Conservation (phyloP, 2,329 filamentous ascomycete species). For the Dothideomycetes sp. region DNA sequence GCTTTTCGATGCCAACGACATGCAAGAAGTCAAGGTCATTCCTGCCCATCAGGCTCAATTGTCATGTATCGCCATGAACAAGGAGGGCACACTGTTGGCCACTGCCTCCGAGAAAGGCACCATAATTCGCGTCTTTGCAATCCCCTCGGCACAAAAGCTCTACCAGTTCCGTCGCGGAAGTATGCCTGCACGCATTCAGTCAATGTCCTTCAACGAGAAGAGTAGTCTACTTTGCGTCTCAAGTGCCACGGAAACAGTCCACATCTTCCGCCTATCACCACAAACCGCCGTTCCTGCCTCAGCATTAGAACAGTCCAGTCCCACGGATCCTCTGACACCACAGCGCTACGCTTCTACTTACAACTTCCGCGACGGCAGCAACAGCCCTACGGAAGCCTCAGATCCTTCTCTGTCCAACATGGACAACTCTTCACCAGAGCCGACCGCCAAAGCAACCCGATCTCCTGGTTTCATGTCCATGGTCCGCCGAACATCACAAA, state of each 20-base stretch:
- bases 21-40: conserved; percentile 90
- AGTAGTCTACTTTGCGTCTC: conserved; percentile 92
- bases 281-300: conserved; percentile 6
- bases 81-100: conserved; percentile 80
- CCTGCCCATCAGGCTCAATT: conserved; percentile 89
- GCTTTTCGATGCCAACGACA: conserved; percentile 79
- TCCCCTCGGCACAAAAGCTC: conserved; percentile 83
- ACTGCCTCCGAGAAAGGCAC: conserved; percentile 97
- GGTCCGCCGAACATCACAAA: conserved; percentile 87
- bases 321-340: conserved; percentile 3
- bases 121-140: conserved; percentile 89
- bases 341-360: background rate
- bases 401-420: conserved; percentile 32
- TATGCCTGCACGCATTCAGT: conserved; percentile 91
- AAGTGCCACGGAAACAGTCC: conserved; percentile 90
- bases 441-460: conserved; percentile 18
- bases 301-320: background rate
- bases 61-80: conserved; percentile 84
- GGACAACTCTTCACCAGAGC: conserved; percentile 13
- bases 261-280: conserved; percentile 76
- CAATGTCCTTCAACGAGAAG: conserved; percentile 96
- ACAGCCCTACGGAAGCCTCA: conserved; percentile 28
- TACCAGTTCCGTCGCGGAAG: conserved; percentile 94
- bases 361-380: conserved; percentile 29
- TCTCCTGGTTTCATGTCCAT: conserved; percentile 82